Evolutionary conservation across 257 asterid species (phyloP).

Genomic region (Rauvolfia tetraphylla): DNA sequence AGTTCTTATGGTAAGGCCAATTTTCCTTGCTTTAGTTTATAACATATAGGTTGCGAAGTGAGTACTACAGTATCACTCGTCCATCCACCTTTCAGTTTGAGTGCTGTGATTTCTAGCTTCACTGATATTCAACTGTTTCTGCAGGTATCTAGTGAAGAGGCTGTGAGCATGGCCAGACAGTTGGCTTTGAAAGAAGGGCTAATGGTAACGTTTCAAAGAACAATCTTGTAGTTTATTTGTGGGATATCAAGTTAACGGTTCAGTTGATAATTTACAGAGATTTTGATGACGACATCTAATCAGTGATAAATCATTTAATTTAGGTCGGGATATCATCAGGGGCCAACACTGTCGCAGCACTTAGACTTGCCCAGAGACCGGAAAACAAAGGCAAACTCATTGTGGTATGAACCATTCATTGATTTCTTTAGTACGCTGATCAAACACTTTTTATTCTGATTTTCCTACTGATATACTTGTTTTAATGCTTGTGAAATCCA

Average conservation of each 20-base stretch:
- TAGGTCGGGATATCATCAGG: constrained; percentile 99
- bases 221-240: background rate
- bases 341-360: constrained; percentile 94
- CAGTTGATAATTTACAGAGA: background rate
- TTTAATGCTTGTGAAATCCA: background rate
- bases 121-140: background rate
- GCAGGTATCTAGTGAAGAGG: constrained; percentile 93
- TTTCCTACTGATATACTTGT: background rate
- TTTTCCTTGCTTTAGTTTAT: background rate
- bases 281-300: background rate
- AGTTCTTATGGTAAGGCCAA: constrained; percentile 71
- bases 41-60: background rate
- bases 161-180: constrained; percentile 86
- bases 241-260: background rate
- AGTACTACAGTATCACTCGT: background rate
- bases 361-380: constrained; percentile 69
- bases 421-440: background rate
- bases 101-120: background rate
- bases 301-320: background rate
- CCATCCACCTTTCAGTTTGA: background rate
- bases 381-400: constrained; percentile 96
- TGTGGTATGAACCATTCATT: constrained; percentile 51
- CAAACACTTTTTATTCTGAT: background rate
- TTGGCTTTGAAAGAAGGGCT: constrained; percentile 93
- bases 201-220: constrained; percentile 43